Evolutionary conservation across 306 rosid species (phyloP), one percentile per base, ranked within the genome.

Genomic region (Dicorynia guianensis): DNA sequence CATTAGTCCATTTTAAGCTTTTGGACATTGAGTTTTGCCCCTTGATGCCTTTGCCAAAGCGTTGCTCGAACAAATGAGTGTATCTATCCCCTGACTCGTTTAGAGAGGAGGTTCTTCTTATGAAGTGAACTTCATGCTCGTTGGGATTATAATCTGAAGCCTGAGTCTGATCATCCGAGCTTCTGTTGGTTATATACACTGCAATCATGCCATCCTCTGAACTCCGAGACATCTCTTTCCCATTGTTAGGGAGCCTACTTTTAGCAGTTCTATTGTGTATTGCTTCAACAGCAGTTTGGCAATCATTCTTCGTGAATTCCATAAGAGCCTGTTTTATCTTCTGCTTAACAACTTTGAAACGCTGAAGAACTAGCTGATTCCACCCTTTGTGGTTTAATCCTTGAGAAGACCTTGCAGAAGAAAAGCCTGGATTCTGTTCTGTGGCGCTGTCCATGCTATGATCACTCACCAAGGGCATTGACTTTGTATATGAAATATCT

Each of bases 321-420:
- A 78, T 83, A 19, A 92, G 78, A 14, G 84, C 84, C 58, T 82
- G 91, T 77, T 74, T 86, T 77, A 95, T 87, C 88, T 85, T 95
- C 81, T 82, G 92, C 85, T 86, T 92, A 49, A 90, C 83, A 69
- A 77, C 79, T 81, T 85, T 89, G 85, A 95, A 90, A 20, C 89
- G 93, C 57, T 87, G 89, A 57, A 90, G 17, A 50, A 92, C 99
- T 79, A 82, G 42, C 53, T 90, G 93, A 81, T 92, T 95, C 99
- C 99, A 95, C 44, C 97, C 97, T 71, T 70, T 87, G 72, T 83
- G 80, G 77, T 59, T 79, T 52, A 69, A 55, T 72, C 83, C 89
- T 56, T 67, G 82, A 50, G 89, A 60, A 17, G 78, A 42, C 36
- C 69, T 76, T 14, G 71, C 10, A 15, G 81, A 82, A 78, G 88